Conservation (phyloP, 2,329 filamentous ascomycete species). For the Claviceps capensis region DNA sequence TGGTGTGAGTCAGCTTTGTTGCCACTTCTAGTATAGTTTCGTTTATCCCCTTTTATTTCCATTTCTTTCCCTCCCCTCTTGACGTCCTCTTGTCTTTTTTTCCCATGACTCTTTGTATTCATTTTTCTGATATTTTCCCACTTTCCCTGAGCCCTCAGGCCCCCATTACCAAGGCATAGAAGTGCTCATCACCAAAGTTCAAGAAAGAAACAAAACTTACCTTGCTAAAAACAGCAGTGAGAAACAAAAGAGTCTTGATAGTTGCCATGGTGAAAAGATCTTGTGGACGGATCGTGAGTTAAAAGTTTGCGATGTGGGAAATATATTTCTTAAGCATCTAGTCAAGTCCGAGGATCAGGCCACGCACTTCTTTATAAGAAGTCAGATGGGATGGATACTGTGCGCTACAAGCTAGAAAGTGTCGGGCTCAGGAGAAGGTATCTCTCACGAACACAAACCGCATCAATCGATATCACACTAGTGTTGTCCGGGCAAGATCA, state of each 20-base stretch:
- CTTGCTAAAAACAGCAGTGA: not conserved
- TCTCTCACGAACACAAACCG: too few species aligned
- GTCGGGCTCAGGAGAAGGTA: too few species aligned
- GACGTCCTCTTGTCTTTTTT: too few species aligned
- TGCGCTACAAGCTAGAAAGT: too few species aligned
- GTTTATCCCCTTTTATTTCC: not conserved
- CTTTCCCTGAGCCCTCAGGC: too few species aligned
- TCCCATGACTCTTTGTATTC: too few species aligned
- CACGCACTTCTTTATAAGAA: not conserved
- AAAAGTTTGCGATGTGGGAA: not conserved
- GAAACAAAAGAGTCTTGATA: not conserved
- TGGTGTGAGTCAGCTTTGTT: too few species aligned
- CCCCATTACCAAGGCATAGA: too few species aligned
- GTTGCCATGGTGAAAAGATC: not conserved
- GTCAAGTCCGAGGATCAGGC: not conserved
- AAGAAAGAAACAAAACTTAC: not conserved
- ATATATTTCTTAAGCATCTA: not conserved
- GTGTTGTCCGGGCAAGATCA: not conserved
- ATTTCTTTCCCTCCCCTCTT: too few species aligned
- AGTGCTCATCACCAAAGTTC: not conserved
- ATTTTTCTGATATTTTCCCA: too few species aligned
- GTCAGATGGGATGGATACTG: too few species aligned
- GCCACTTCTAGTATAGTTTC: not conserved
- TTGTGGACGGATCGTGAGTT: not conserved
- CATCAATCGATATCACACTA: not conserved